phyloP scores from a whole-genome alignment of 495 filamentous ascomycete genomes.

The Trichoderma reesei region DNA sequence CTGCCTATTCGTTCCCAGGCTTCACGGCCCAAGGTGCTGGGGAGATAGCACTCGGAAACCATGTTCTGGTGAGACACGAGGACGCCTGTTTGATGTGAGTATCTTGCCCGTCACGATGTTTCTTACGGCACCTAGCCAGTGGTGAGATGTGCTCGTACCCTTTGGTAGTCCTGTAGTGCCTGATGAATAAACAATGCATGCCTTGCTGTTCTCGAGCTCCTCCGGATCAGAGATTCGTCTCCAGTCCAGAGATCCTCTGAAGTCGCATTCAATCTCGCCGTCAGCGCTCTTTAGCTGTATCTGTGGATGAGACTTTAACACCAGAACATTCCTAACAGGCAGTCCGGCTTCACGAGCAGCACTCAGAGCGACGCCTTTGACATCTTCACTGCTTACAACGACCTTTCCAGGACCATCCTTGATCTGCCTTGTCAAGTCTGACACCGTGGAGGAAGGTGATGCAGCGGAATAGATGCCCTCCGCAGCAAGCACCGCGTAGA shows the following conservation, averaged over 20 bases:
- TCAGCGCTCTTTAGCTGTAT: slow-evolving; percentile 18
- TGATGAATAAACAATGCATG: slow-evolving; percentile 75
- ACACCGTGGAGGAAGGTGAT: slow-evolving; percentile 29
- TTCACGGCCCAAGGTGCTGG: slow-evolving; percentile 12
- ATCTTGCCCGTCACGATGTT: not conserved
- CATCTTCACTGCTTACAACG: slow-evolving; percentile 39
- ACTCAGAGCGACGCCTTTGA: slow-evolving; percentile 44
- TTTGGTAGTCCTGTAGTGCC: slow-evolving; percentile 80
- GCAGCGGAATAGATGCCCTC: slow-evolving; percentile 42
- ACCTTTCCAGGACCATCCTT: slow-evolving; percentile 38
- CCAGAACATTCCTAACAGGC: slow-evolving; percentile 26
- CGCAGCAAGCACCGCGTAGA: slow-evolving; percentile 40
- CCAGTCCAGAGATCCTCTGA: slow-evolving; percentile 27
- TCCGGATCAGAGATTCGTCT: slow-evolving; percentile 32
- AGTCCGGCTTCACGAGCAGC: slow-evolving; percentile 54
- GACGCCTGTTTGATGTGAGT: slow-evolving; percentile 27
- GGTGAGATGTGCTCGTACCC: slow-evolving; percentile 26
- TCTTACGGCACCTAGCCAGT: not conserved
- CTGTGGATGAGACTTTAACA: slow-evolving; percentile 18
- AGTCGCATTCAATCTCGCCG: not conserved
- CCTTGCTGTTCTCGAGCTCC: slow-evolving; percentile 22
- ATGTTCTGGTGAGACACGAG: slow-evolving; percentile 62
- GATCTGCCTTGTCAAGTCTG: slow-evolving; percentile 35
- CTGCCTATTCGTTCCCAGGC: not conserved
- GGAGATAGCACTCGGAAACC: slow-evolving; percentile 29